phyloP scores from a whole-genome alignment of 768 basidiomycete genomes.

The Lactarius hengduanensis region DNA sequence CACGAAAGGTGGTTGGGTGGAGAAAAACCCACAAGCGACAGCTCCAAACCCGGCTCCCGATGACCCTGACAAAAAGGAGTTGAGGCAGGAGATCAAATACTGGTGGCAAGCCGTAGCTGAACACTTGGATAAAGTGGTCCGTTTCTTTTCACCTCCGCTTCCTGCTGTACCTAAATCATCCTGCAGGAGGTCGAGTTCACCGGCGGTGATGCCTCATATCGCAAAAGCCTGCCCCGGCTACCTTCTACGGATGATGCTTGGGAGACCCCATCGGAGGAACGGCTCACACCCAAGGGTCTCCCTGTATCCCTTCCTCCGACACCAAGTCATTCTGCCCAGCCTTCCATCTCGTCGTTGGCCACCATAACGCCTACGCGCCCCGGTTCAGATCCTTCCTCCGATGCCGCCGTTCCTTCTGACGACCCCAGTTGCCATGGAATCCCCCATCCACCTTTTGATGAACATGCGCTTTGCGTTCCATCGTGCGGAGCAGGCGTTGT shows the following conservation, averaged over 20 bases:
- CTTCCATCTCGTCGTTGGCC: constrained; percentile 21
- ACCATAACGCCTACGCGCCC: constrained; percentile 12
- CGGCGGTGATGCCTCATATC: constrained; percentile 29
- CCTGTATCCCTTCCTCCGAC: constrained; percentile 30
- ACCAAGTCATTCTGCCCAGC: constrained; percentile 26
- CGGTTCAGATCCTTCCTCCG: not conserved
- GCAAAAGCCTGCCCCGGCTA: constrained; percentile 57
- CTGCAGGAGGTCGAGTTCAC: constrained; percentile 46
- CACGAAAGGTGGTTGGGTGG: constrained; percentile 33
- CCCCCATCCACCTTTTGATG: constrained; percentile 44
- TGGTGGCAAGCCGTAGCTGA: constrained; percentile 69
- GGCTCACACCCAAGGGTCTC: constrained; percentile 19
- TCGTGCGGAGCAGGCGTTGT: constrained; percentile 56
- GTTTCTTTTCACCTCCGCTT: constrained; percentile 25
- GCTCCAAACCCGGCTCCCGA: constrained; percentile 12
- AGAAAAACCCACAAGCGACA: constrained; percentile 22
- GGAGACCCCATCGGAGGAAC: constrained; percentile 36
- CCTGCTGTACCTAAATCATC: not conserved
- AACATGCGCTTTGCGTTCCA: constrained; percentile 58
- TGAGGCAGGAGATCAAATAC: constrained; percentile 58
- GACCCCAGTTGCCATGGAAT: constrained; percentile 29
- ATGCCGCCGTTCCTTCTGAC: constrained; percentile 28
- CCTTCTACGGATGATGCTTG: constrained; percentile 57
- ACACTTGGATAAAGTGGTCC: constrained; percentile 58
- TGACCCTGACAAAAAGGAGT: constrained; percentile 44